Evolutionary conservation across 768 basidiomycete species (phyloP).

Genomic region (Psilocybe tampanensis): DNA sequence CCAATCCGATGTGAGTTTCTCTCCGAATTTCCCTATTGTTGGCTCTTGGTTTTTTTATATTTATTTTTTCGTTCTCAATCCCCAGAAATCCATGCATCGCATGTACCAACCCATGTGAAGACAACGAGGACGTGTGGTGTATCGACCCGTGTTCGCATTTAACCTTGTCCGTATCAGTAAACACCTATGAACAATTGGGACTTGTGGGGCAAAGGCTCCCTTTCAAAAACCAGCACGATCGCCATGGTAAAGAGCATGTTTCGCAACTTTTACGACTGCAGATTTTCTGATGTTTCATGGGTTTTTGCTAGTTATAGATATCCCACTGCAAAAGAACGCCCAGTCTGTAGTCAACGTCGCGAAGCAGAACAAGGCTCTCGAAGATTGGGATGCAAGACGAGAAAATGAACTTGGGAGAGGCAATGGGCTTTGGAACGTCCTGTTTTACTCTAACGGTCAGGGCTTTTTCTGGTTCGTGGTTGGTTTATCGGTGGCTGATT

Average conservation of each 20-base stretch:
- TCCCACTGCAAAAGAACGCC: conserved; percentile 44
- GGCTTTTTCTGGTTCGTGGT: not conserved
- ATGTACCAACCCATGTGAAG: conserved; percentile 28
- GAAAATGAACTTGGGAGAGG: conserved; percentile 27
- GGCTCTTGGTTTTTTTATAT: too few relatives aligned
- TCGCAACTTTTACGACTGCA: not conserved
- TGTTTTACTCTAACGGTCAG: conserved; percentile 37
- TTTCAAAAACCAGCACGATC: conserved; percentile 50
- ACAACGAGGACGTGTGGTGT: conserved; percentile 65
- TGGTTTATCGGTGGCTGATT: not conserved
- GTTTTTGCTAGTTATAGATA: conserved; percentile 43
- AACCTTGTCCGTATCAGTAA: conserved; percentile 56
- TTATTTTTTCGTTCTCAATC: not conserved
- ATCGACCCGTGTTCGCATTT: conserved; percentile 64
- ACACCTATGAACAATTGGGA: conserved; percentile 63
- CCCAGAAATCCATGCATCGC: conserved; percentile 41
- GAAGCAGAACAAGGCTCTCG: conserved; percentile 42
- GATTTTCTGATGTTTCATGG: conserved; percentile 1
- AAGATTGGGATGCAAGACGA: conserved; percentile 52
- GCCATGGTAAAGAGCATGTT: conserved; percentile 42
- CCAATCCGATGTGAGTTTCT: conserved; percentile 29
- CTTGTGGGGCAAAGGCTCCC: conserved; percentile 57
- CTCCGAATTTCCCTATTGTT: too few relatives aligned
- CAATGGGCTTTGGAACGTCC: conserved; percentile 45
- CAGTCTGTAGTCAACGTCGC: conserved; percentile 37